Percentiles rank a stretch among this genome's conserved stretches.
Conservation (phyloP, 805 yeast species). For the Yamadazyma insecticola region DNA sequence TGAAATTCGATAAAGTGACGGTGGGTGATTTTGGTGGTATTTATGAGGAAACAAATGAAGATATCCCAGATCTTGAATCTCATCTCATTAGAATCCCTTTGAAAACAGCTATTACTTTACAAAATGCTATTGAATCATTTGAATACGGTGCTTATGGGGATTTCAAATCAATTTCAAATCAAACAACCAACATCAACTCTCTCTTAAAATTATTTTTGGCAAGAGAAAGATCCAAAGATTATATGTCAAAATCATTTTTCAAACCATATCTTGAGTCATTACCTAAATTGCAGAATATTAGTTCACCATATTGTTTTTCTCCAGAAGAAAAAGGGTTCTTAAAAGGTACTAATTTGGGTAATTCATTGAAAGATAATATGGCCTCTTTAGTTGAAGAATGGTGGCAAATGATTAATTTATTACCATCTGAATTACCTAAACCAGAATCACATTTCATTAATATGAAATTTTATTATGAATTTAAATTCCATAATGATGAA, state of each 20-base stretch:
- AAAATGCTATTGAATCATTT: slow-evolving; percentile 21
- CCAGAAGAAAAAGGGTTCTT: slow-evolving; percentile 46
- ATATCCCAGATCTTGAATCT: slow-evolving; percentile 4
- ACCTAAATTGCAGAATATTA: slow-evolving; percentile 36
- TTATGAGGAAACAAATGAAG: slow-evolving; percentile 1
- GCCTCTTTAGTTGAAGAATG: slow-evolving; percentile 55
- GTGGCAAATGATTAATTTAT: slow-evolving; percentile 35
- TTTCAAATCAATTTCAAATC: slow-evolving; percentile 7
- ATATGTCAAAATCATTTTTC: slow-evolving; percentile 17
- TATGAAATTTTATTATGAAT: slow-evolving; percentile 41
- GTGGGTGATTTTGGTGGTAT: slow-evolving; percentile 23
- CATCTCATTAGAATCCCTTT: slow-evolving; percentile 17
- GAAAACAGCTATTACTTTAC: slow-evolving; percentile 15
- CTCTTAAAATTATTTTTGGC: slow-evolving; percentile 33
- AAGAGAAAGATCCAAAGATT: slow-evolving; percentile 17
- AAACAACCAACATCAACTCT: slow-evolving; percentile 21
- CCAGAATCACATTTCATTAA: slow-evolving; percentile 34
- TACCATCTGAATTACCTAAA: slow-evolving; percentile 25
- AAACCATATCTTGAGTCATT: slow-evolving; percentile 26
- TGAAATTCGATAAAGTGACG: slow-evolving; percentile 19
- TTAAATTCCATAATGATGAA: slow-evolving; percentile 33
- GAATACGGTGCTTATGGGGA: slow-evolving; percentile 7
- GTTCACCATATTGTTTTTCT: slow-evolving; percentile 68
- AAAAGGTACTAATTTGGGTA: slow-evolving; percentile 67
- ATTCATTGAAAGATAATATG: slow-evolving; percentile 46